Evolutionary conservation across 176 grass and related monocot species (phyloP).

Genomic region (Juncus effusus): DNA sequence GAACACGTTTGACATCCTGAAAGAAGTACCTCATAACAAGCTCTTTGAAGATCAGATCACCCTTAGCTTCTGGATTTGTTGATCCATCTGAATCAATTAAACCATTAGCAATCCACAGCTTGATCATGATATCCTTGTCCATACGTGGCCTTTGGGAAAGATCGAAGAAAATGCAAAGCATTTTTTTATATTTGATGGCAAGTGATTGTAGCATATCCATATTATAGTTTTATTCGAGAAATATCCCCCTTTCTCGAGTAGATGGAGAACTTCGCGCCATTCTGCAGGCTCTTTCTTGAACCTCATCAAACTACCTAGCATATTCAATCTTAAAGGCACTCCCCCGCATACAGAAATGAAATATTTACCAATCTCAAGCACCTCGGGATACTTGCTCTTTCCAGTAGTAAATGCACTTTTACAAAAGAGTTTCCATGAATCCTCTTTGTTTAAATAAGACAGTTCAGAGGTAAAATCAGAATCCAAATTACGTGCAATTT

Average conservation of each 20-base stretch:
- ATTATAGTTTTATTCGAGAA: not conserved
- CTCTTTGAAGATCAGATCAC: not conserved
- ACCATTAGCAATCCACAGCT: conserved; percentile 1
- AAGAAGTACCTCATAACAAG: conserved; percentile 7
- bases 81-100: conserved; percentile 4
- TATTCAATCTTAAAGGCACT: conserved; percentile 16
- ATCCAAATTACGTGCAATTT: not conserved
- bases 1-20: conserved; percentile 10
- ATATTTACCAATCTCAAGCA: not conserved
- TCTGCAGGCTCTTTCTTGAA: conserved; percentile 2
- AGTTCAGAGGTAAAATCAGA: not conserved
- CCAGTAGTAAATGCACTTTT: not conserved
- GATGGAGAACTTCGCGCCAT: conserved; percentile 11
- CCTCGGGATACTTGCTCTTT: not conserved
- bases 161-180: conserved; percentile 11
- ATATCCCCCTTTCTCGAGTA: not conserved
- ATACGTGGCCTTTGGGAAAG: conserved; percentile 1
- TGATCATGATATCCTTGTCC: conserved; percentile 6
- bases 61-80: not conserved
- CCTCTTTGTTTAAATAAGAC: not conserved
- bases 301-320: conserved; percentile 20
- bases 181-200: conserved; percentile 11
- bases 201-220: conserved; percentile 8
- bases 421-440: not conserved
- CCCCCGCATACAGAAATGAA: not conserved